phyloP scores from a whole-genome alignment of 306 rosid genomes.

The Leucaena leucocephala region DNA sequence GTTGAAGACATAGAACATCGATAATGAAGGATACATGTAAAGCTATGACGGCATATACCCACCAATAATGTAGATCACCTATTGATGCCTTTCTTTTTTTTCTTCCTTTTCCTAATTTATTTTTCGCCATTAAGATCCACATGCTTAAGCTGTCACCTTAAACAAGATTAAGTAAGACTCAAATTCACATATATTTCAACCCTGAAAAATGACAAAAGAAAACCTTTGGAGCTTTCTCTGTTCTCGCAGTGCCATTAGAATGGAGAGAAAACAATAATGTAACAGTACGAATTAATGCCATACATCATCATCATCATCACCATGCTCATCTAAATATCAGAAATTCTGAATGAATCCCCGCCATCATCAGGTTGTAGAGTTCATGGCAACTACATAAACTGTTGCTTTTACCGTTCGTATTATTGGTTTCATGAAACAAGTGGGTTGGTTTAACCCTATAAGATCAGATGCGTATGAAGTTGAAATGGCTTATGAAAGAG shows the following conservation, averaged over 20 bases:
- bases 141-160: constrained; percentile 23
- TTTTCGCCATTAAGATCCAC: constrained; percentile 39
- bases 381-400: constrained; percentile 2
- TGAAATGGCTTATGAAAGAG: neutral
- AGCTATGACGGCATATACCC: constrained; percentile 31
- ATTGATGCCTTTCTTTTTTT: neutral
- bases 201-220: constrained; percentile 42
- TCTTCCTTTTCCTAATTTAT: neutral
- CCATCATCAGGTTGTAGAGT: neutral
- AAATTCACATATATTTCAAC: neutral
- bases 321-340: neutral
- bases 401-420: constrained; percentile 26
- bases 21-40: constrained; percentile 1
- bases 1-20: constrained; percentile 45
- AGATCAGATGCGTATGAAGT: neutral
- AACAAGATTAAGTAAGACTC: constrained; percentile 39
- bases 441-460: neutral
- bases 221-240: constrained; percentile 47
- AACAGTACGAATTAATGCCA: neutral
- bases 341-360: neutral
- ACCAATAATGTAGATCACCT: neutral
- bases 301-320: neutral
- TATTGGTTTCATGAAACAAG: neutral
- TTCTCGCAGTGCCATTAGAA: neutral
- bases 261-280: neutral